phyloP scores from a whole-genome alignment of 805 yeast genomes.

The Saturnispora zaruensis region DNA sequence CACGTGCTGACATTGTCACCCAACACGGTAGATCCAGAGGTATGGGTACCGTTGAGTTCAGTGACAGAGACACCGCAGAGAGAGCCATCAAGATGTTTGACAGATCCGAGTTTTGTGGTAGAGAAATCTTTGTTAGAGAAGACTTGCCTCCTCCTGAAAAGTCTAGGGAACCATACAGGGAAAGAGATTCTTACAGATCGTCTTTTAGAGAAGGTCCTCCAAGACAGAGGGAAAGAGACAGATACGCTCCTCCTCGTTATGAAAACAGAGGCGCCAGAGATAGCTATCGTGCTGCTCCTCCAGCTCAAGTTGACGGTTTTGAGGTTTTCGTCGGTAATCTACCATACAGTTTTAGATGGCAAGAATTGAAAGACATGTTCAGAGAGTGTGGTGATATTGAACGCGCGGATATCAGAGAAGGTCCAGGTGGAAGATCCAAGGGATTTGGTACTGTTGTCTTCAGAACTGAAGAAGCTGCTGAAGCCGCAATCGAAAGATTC shows the following conservation, averaged over 20 bases:
- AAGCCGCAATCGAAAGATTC: slow-evolving; percentile 58
- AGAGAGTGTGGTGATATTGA: slow-evolving; percentile 67
- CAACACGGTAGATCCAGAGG: slow-evolving; percentile 77
- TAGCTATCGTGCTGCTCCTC: slow-evolving; percentile 13
- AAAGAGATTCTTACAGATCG: slow-evolving; percentile 12
- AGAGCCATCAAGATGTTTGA: slow-evolving; percentile 64
- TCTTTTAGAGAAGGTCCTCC: slow-evolving; percentile 12
- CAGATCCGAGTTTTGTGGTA: slow-evolving; percentile 55
- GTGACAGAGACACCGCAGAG: slow-evolving; percentile 52
- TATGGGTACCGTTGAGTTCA: slow-evolving; percentile 85
- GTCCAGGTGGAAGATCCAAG: slow-evolving; percentile 64
- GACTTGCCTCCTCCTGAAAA: slow-evolving; percentile 75
- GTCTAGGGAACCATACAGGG: slow-evolving; percentile 24
- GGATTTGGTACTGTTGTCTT: slow-evolving; percentile 82
- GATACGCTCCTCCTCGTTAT: slow-evolving; percentile 16
- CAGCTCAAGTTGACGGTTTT: slow-evolving; percentile 25
- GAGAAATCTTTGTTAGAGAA: slow-evolving; percentile 82
- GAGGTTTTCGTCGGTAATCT: slow-evolving; percentile 75
- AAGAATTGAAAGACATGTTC: slow-evolving; percentile 77
- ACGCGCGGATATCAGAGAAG: slow-evolving; percentile 70
- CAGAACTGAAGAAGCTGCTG: slow-evolving; percentile 57
- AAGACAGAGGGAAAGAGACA: slow-evolving; percentile 23
- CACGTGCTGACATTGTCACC: slow-evolving; percentile 76
- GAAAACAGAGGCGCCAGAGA: slow-evolving; percentile 15
- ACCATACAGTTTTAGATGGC: slow-evolving; percentile 79